Percentiles rank a stretch among this genome's conserved stretches.
phyloP scores from a whole-genome alignment of 192 early-diverging fungal genomes.

The Podila minutissima region DNA sequence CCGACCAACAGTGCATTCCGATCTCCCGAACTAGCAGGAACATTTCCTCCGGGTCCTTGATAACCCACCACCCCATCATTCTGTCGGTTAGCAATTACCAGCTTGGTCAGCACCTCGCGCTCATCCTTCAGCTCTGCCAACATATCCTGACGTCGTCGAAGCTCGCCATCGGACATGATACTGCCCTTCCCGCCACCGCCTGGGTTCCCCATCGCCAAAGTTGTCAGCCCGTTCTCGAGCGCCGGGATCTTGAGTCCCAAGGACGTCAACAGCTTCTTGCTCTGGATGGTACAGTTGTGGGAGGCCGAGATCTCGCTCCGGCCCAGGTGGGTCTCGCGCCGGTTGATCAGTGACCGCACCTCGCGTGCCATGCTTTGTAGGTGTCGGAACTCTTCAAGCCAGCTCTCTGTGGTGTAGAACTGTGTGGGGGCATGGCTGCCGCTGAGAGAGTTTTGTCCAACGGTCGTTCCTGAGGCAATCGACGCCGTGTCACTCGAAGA shows the following conservation, averaged over 20 bases:
- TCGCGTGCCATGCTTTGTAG: constrained; percentile 72
- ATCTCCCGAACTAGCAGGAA: constrained; percentile 56
- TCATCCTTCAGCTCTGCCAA: constrained; percentile 78
- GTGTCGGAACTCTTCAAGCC: constrained; percentile 80
- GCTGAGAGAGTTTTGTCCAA: background rate
- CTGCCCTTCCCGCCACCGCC: constrained; percentile 51
- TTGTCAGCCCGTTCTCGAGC: constrained; percentile 64
- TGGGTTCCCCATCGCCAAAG: constrained; percentile 56
- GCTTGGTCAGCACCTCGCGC: constrained; percentile 66
- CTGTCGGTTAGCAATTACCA: constrained; percentile 63
- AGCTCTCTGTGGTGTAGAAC: constrained; percentile 75
- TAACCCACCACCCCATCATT: constrained; percentile 54
- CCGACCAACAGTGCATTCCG: constrained; percentile 52
- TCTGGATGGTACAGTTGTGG: constrained; percentile 83
- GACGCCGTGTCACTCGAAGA: constrained; percentile 13
- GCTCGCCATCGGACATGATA: constrained; percentile 75
- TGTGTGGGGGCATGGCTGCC: constrained; percentile 13
- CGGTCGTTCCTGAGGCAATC: background rate
- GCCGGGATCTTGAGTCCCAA: constrained; percentile 57
- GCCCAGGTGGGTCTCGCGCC: constrained; percentile 77
- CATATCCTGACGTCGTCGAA: constrained; percentile 82
- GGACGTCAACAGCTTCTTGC: constrained; percentile 71
- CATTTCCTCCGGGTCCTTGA: constrained; percentile 34
- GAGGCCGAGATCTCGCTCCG: constrained; percentile 80
- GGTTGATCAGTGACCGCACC: constrained; percentile 75